phyloP scores from a whole-genome alignment of 148 eudicot genomes.

The Rhododendron williamsianum region DNA sequence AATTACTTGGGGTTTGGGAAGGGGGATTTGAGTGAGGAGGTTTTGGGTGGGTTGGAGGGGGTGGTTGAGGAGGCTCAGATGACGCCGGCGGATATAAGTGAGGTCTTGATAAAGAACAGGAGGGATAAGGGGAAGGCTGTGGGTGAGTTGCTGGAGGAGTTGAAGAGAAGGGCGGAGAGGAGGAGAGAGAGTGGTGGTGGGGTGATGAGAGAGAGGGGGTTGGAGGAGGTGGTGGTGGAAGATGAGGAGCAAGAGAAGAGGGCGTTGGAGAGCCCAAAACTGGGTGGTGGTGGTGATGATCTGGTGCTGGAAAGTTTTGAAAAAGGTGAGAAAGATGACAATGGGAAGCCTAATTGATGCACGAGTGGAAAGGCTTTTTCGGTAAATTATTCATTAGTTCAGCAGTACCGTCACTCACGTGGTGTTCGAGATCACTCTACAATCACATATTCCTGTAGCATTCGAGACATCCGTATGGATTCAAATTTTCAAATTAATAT shows the following conservation, averaged over 20 bases:
- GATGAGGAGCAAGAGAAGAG: slow-evolving; percentile 86
- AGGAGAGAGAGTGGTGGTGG: slow-evolving; percentile 1
- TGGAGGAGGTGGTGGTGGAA: slow-evolving; percentile 28
- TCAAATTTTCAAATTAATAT: too few relatives aligned
- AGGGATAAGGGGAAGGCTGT: slow-evolving; percentile 52
- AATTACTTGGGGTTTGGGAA: slow-evolving; percentile 56
- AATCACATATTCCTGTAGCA: too few relatives aligned
- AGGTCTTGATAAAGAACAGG: slow-evolving; percentile 68
- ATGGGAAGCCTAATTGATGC: neutral
- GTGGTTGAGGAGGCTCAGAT: slow-evolving; percentile 54
- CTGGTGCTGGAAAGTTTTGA: slow-evolving; percentile 2
- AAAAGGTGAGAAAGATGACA: slow-evolving; percentile 14
- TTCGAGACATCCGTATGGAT: too few relatives aligned
- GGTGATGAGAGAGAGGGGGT: slow-evolving; percentile 6
- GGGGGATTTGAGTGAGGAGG: slow-evolving; percentile 24
- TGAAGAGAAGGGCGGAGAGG: slow-evolving; percentile 45
- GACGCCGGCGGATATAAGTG: slow-evolving; percentile 91
- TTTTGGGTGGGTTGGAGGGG: slow-evolving; percentile 26
- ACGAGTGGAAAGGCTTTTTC: neutral
- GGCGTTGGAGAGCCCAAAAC: slow-evolving; percentile 53
- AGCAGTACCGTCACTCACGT: too few relatives aligned
- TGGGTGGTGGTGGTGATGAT: slow-evolving; percentile 1
- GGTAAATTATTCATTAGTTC: too few relatives aligned
- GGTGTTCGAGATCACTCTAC: too few relatives aligned
- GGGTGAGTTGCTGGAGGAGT: slow-evolving; percentile 40